These are phyloP conservation scores for Amaranthus tricolor DNA, from an alignment of 179 eudicot species.

Conservation along the genomic window DNA sequence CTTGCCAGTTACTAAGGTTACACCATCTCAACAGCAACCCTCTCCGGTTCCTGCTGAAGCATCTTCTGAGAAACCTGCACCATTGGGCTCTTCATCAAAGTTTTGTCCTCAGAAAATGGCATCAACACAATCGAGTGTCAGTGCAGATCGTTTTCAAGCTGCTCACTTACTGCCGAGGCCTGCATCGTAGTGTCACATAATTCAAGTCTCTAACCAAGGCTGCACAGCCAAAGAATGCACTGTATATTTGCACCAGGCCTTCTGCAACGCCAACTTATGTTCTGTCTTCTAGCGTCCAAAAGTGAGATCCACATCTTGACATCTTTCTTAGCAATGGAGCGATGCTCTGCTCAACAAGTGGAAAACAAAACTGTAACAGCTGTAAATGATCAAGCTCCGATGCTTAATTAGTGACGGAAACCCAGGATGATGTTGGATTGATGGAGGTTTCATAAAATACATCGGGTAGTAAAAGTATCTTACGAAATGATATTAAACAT, in stretches of 20 bases:
- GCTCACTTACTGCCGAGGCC: slow-evolving; percentile 82
- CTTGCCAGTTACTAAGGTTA: too few relatives aligned
- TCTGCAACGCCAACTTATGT: not conserved
- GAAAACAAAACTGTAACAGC: slow-evolving; percentile 15
- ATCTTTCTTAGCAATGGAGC: slow-evolving; percentile 13
- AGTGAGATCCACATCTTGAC: slow-evolving; percentile 20
- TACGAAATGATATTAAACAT: not conserved
- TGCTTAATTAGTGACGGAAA: slow-evolving; percentile 10
- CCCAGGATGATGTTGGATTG: slow-evolving; percentile 28
- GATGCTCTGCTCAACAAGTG: slow-evolving; percentile 13
- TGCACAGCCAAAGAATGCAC: slow-evolving; percentile 58
- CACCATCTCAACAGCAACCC: too few relatives aligned
- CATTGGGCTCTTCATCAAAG: slow-evolving; percentile 20
- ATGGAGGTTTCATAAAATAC: slow-evolving; percentile 16
- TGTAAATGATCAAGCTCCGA: slow-evolving; percentile 21
- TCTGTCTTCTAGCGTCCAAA: slow-evolving; percentile 18
- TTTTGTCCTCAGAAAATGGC: slow-evolving; percentile 34
- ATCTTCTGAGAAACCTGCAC: slow-evolving; percentile 14
- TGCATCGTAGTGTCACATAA: slow-evolving; percentile 66
- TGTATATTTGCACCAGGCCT: slow-evolving; percentile 6
- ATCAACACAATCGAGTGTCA: slow-evolving; percentile 28
- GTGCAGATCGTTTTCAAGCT: slow-evolving; percentile 49
- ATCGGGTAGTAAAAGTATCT: slow-evolving; percentile 13
- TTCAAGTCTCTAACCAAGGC: slow-evolving; percentile 55
- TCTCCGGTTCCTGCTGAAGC: not conserved